Conservation (phyloP, 192 early-diverging fungal species). For the Coemansia sp. region DNA sequence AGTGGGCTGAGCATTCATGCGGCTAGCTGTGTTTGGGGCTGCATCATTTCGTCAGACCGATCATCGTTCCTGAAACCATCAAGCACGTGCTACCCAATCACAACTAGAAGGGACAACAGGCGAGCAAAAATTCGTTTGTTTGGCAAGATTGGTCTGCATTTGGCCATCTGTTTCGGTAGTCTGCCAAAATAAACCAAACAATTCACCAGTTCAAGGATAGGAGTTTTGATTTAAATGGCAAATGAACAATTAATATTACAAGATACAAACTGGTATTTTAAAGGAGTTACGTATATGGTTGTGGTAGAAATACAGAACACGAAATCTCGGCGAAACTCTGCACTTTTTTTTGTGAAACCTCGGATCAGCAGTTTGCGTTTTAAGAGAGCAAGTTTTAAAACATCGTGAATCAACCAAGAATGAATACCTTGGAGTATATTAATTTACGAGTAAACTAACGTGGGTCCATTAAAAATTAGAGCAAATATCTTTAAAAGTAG, state of each 20-base stretch:
- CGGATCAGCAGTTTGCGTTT: neutral
- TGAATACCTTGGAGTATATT: neutral
- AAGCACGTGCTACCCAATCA: neutral
- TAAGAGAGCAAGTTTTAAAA: neutral
- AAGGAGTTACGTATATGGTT: neutral
- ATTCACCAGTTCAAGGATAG: neutral
- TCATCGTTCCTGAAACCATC: neutral
- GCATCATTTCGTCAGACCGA: slow-evolving; percentile 1
- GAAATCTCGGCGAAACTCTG: neutral
- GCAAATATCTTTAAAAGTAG: slow-evolving; percentile 1
- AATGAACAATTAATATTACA: neutral
- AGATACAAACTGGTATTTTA: neutral
- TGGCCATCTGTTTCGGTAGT: neutral
- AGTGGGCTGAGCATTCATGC: neutral
- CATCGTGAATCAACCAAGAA: neutral
- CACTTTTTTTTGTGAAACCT: neutral
- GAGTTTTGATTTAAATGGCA: neutral
- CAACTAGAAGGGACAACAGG: neutral
- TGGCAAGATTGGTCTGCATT: neutral
- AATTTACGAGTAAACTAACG: neutral
- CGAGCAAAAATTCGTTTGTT: neutral
- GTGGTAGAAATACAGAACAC: neutral
- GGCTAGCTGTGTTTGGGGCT: neutral
- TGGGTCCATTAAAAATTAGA: neutral
- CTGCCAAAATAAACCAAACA: neutral